Base-by-base conservation (phyloP, 2,329 filamentous ascomycete species). In the Colletotrichum simmondsii region DNA sequence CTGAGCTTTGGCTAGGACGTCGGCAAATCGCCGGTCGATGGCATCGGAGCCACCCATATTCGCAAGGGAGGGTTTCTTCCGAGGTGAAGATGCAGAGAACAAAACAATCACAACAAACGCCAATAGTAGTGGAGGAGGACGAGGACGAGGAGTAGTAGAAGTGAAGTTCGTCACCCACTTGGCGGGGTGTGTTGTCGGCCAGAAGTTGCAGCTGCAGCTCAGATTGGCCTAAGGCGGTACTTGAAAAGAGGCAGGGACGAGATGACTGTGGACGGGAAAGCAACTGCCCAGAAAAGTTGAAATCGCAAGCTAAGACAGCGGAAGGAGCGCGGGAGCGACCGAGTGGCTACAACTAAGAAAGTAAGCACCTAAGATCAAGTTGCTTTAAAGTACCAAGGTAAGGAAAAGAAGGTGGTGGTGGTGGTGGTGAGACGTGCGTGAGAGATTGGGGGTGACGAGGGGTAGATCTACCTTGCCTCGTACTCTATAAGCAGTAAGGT, bases 1-100 rank as follows among this genome's bases (percentile, higher is more conserved):
- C 59, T 79, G 79, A 5, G 82, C 82, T 62, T 82, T 80, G 12
- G 78, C 75, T 12, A 84, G 75, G 61, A 84, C 80, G 54, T 77
- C 78, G 11, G 75, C 76, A 59, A 78, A 78, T 59, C 75, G 71
- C 5, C 57, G 62, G 1, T 73, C 32, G 53, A 73, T 72, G 42
- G 68, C 72, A 22, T 72, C 68, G 6, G 71, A 71, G 37, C 71
- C 57, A 12, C 72, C 62, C 71, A 73, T 73, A 46, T 32, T 24
- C 30, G 30, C 30, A 32, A 32, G 30, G 30, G 75, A 16, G 30
- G 75, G 11, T 14, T 6, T 19, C 12, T 14, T 49, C 35, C 35
- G 35, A 42, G 35, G 35, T 42, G 5, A 3, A 42, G 5, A 42
- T 14, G 30, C 30, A 42, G 35, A 42, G 35, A 2, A 42, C 1